A percentile compares a stretch with the other conserved stretches of the same genome.
Conservation (phyloP, 2,329 filamentous ascomycete species). For the Aureobasidium sp. region DNA sequence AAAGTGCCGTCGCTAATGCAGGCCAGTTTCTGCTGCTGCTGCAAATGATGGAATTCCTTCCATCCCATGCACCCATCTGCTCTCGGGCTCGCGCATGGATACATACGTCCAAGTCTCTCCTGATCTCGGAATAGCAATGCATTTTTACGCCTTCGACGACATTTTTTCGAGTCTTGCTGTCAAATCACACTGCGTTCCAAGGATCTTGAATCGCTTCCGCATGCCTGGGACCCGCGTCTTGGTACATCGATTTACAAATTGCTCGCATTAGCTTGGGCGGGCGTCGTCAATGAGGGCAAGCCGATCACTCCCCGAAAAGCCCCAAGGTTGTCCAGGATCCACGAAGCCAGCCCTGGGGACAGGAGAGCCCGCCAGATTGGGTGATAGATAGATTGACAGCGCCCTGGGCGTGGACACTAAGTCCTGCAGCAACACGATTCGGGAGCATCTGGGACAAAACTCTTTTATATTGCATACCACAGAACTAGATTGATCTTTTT, state of each 20-base stretch:
- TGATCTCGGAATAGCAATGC: slow-evolving; percentile 7
- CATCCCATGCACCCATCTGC: neutral
- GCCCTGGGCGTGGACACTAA: neutral
- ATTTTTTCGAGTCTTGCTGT: neutral
- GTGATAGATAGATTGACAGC: slow-evolving; percentile 8
- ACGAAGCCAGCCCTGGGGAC: neutral
- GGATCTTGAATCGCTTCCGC: neutral
- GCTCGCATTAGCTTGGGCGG: neutral
- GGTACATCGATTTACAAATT: neutral
- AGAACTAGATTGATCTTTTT: neutral
- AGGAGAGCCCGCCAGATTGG: slow-evolving; percentile 1
- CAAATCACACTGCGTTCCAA: slow-evolving; percentile 1
- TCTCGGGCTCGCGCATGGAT: neutral
- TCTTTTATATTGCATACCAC: slow-evolving; percentile 6
- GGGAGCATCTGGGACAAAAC: neutral
- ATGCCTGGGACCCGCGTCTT: neutral
- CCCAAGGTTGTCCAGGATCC: neutral
- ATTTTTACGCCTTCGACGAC: neutral
- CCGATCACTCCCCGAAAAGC: neutral
- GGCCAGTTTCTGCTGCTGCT: neutral
- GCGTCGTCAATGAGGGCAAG: too few species aligned
- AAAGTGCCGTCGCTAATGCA: slow-evolving; percentile 14
- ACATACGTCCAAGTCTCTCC: neutral
- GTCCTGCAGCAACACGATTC: neutral
- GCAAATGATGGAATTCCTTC: slow-evolving; percentile 1